Evolutionary conservation across 805 yeast genomes (phyloP).

Genomic region (Candida namnaoensis): DNA sequence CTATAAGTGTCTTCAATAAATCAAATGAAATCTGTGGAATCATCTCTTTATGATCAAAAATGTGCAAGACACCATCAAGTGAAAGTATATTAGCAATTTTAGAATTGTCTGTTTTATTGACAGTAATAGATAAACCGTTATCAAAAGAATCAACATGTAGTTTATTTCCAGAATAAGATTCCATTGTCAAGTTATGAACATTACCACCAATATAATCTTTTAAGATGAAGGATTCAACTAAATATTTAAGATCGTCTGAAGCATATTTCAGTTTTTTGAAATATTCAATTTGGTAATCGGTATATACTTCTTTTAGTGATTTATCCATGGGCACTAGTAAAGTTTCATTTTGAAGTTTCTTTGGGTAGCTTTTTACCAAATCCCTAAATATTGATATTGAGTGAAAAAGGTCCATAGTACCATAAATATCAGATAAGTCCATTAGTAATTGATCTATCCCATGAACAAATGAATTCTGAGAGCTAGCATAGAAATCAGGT

Average conservation of each 20-base stretch:
- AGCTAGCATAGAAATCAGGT: constrained; percentile 46
- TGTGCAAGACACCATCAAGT: constrained; percentile 40
- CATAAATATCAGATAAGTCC: constrained; percentile 24
- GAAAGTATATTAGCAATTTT: constrained; percentile 30
- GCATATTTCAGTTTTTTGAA: constrained; percentile 23
- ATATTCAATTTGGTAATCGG: constrained; percentile 37
- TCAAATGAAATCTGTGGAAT: constrained; percentile 28
- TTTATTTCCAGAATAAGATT: constrained; percentile 19
- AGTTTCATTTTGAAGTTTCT: constrained; percentile 26
- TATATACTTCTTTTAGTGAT: constrained; percentile 18
- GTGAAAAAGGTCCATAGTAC: constrained; percentile 17
- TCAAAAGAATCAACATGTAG: constrained; percentile 13
- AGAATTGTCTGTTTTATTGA: constrained; percentile 27
- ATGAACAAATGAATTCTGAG: constrained; percentile 59
- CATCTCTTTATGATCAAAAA: constrained; percentile 27
- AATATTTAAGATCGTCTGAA: constrained; percentile 13
- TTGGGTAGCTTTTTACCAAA: not conserved
- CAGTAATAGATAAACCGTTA: constrained; percentile 23
- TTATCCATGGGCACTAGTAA: constrained; percentile 37
- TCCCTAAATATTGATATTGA: constrained; percentile 1
- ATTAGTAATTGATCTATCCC: constrained; percentile 44
- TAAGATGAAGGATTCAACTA: constrained; percentile 26
- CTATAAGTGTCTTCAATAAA: constrained; percentile 49
- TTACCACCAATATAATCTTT: constrained; percentile 39
- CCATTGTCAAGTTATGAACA: constrained; percentile 7